These are phyloP conservation scores for Lasiosphaeria miniovina DNA, from an alignment of 495 filamentous ascomycete genomes.

Conservation along the genomic window DNA sequence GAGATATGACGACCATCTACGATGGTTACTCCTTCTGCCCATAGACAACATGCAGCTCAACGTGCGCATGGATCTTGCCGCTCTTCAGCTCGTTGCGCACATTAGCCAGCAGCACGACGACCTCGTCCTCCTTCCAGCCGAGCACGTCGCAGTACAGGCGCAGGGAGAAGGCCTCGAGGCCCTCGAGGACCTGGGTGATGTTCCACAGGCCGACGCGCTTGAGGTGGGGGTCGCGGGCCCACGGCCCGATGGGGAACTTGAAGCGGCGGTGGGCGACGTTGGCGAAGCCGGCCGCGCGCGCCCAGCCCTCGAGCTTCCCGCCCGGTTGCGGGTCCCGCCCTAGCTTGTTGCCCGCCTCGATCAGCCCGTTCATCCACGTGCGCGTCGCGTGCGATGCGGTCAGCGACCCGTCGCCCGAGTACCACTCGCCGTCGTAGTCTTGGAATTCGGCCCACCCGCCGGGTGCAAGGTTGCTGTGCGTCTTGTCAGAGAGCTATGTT, in stretches of 20 bases:
- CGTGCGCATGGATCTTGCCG: too few relatives aligned
- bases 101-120: too few relatives aligned
- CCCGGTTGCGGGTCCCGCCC: slow-evolving; percentile 27
- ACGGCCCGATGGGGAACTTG: slow-evolving; percentile 55
- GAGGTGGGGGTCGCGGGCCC: slow-evolving; percentile 51
- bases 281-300: slow-evolving; percentile 52
- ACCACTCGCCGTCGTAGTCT: slow-evolving; percentile 48
- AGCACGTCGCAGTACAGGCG: slow-evolving; percentile 50
- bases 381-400: slow-evolving; percentile 28
- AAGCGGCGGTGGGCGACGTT: slow-evolving; percentile 48
- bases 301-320: slow-evolving; percentile 34
- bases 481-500: not conserved
- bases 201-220: slow-evolving; percentile 47
- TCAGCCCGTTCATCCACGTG: slow-evolving; percentile 31
- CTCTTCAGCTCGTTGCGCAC: too few relatives aligned
- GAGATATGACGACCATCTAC: too few relatives aligned
- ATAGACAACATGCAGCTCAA: too few relatives aligned
- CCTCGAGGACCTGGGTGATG: slow-evolving; percentile 38
- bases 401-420: slow-evolving; percentile 53
- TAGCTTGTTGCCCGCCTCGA: slow-evolving; percentile 35
- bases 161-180: slow-evolving; percentile 41
- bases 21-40: too few relatives aligned
- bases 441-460: slow-evolving; percentile 61
- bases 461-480: slow-evolving; percentile 45
- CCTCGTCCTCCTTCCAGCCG: slow-evolving; percentile 39